Base-by-base conservation (phyloP, 345 rosid genomes). In the Excoecaria agallocha region DNA sequence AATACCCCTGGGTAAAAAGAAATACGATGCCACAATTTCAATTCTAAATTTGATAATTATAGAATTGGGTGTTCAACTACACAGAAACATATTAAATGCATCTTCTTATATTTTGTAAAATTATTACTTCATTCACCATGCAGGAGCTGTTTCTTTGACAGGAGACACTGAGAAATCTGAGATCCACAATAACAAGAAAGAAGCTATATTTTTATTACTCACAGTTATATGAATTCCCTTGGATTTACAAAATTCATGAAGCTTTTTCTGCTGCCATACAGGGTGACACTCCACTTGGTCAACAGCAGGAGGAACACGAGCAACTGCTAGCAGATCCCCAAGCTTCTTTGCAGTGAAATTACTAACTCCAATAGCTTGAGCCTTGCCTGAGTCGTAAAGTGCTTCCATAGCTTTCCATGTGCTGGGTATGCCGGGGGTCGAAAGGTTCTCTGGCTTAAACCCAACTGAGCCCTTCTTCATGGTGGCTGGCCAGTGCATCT, bases 341-440 rank as follows among this genome's bases (percentile, higher is more conserved):
- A 87, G 89, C 69, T 90, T 89, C 84, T 87, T 86, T 0, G 83
- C 43, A 0, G 89, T 78, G 84, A 87, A 86, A 73, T 90, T 87
- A 76, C 92, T 84, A 8, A 90, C 92, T 43, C 91, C 89, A 24
- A 87, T 88, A 12, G 90, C 92, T 9, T 77, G 77, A 80, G 85
- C 87, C 80, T 87, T 90, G 45, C 96, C 87, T 24, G 87, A 86
- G 68, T 87, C 81, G 62, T 80, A 84, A 13, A 90, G 83, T 66
- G 86, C 83, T 83, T 89, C 96, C 90, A 89, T 85, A 19, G 96
- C 89, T 75, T 25, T 80, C 90, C 93, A 91, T 50, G 91, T 87
- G 61, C 58, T 74, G 12, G 88, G 89, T 51, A 89, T 78, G 74
- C 89, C 84, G 6, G 88, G 87, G 39, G 25, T 71, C 6, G 87